Evolutionary conservation across 345 rosid genomes (phyloP).

Genomic region (Geranium brycei): DNA sequence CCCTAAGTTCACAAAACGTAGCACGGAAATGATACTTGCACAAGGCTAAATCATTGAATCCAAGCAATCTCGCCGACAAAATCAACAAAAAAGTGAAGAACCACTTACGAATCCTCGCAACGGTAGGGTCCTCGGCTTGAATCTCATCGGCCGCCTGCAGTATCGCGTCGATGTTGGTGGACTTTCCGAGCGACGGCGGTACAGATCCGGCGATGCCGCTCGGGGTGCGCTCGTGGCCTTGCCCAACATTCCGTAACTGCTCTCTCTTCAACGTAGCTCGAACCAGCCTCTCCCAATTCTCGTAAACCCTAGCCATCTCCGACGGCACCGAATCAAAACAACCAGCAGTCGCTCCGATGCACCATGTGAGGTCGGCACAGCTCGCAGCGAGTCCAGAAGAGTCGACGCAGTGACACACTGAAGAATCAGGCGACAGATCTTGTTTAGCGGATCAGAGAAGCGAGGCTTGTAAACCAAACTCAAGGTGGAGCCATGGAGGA

Average conservation of each 20-base stretch:
- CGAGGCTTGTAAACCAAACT: too few species aligned
- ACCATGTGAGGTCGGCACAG: neutral
- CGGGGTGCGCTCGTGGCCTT: conserved; percentile 38
- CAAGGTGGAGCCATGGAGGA: neutral
- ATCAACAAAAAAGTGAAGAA: neutral
- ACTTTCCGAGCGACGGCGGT: conserved; percentile 75
- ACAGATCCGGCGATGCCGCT: conserved; percentile 79
- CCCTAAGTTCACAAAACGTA: too few species aligned
- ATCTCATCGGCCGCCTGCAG: conserved; percentile 94
- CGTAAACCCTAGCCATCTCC: conserved; percentile 53
- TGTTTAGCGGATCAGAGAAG: neutral
- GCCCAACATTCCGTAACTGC: conserved; percentile 52
- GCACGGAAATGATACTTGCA: too few species aligned
- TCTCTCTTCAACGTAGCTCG: conserved; percentile 78
- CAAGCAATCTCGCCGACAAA: neutral
- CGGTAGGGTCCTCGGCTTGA: conserved; percentile 62
- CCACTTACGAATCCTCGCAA: conserved; percentile 72
- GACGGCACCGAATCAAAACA: conserved; percentile 7
- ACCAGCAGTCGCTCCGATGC: neutral
- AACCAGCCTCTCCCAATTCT: conserved; percentile 79
- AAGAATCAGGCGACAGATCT: neutral
- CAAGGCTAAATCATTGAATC: neutral
- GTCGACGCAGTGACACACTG: neutral
- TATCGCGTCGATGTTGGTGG: conserved; percentile 77
- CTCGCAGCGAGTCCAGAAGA: neutral